Evolutionary conservation across 2,329 filamentous ascomycete species (phyloP).

Genomic region (Talaromyces rugulosus): DNA sequence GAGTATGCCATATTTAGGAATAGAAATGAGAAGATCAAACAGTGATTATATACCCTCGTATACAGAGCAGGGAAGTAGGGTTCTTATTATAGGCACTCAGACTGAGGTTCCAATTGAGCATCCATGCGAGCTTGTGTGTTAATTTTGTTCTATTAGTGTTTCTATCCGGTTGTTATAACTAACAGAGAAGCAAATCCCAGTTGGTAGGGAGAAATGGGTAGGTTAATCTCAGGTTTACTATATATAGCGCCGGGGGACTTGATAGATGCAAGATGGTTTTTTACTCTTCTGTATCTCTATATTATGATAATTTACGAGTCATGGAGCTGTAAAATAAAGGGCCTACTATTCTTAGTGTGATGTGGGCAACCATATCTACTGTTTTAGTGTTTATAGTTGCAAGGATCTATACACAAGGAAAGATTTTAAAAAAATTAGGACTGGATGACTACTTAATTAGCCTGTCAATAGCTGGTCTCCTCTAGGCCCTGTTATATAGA

Average conservation of each 20-base stretch:
- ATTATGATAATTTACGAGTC: constrained; percentile 11
- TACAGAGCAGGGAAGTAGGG: background rate
- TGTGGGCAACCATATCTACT: constrained; percentile 28
- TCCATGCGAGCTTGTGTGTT: background rate
- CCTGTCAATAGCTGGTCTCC: background rate
- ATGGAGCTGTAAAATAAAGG: constrained; percentile 27
- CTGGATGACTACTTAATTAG: constrained; percentile 5
- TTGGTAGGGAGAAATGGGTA: background rate
- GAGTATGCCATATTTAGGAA: constrained; percentile 1
- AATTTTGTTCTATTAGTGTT: background rate
- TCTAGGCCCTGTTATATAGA: background rate
- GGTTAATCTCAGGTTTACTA: background rate
- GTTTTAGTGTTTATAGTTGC: constrained; percentile 11
- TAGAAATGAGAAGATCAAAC: background rate
- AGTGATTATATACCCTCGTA: background rate
- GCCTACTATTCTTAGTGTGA: constrained; percentile 28
- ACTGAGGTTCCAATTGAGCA: background rate
- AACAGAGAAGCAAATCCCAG: background rate
- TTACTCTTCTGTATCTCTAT: constrained; percentile 8
- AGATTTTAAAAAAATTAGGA: background rate
- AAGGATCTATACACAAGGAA: background rate
- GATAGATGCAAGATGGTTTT: background rate
- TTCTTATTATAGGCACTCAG: too few relatives aligned
- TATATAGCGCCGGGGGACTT: background rate
- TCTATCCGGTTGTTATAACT: background rate